Evolutionary conservation across 345 rosid species (phyloP), one percentile per base, ranked within the genome.

Genomic region (Lenwebbia sp.): DNA sequence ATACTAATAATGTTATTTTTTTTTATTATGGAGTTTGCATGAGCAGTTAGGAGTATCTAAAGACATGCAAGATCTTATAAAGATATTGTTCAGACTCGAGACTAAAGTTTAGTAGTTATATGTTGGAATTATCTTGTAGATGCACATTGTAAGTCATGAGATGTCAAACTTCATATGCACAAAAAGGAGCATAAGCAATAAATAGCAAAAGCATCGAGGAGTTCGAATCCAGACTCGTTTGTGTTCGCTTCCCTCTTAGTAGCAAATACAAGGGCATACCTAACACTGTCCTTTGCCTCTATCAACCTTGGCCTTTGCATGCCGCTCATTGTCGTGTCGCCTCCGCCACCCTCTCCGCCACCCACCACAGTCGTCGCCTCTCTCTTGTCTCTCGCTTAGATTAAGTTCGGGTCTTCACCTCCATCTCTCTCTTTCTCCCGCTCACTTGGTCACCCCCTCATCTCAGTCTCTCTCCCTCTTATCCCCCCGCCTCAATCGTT

Each of bases 221-320:
- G 41, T 15, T 62, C 41, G 75, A 62, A 62, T 62, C 8, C 0
- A 3, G 1, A 30, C 41, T 17, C 75, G 4, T 30, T 62, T 62
- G 33, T 30, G 41, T 30, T 8, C 0, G 37, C 41, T 33, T 37
- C 17, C 60, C 33, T 26, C 13, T 58, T n/a, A 26, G 13, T 26
- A 58, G 33, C 30, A 58, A 26, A 58, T 13, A 58, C 28, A 12
- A 5, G 28, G 65, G 5, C 33, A 13, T 57, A 1, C 76, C 19
- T 11, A 30, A 0, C 75, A 17, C 6, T 41, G 41, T 21, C 57
- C 57, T 9, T 33, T 0, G 75, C 21, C 0, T 10, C 75, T 14
- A 30, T 62, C 75, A 4, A 30, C 23, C 12, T 65, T 41, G 76
- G 41, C 4, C 76, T 15, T 30, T 10, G 41, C 25, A 8, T 8